Conservation (phyloP, 495 filamentous ascomycete species). For the Hypoxylon trugodes region DNA sequence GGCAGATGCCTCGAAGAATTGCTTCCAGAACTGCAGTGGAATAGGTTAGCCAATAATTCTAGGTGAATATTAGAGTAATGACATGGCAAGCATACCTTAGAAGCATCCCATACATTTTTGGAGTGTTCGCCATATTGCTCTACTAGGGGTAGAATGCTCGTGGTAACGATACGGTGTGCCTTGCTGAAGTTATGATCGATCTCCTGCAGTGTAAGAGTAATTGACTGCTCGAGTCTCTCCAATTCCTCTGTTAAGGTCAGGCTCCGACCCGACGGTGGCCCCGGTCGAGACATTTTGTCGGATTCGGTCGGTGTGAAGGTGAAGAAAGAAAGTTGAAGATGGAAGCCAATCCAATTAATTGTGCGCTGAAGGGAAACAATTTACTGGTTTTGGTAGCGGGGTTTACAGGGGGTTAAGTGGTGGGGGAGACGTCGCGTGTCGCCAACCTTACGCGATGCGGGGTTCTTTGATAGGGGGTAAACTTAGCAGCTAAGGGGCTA, state of each 20-base stretch:
- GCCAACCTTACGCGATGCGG: constrained; percentile 32
- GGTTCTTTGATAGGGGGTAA: constrained; percentile 2
- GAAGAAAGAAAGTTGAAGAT: constrained; percentile 8
- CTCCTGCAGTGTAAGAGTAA: constrained; percentile 96
- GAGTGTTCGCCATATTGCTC: constrained; percentile 96
- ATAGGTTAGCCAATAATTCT: constrained; percentile 19
- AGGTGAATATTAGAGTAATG: neutral
- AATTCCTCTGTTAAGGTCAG: constrained; percentile 92
- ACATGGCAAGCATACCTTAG: constrained; percentile 70
- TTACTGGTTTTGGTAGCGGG: constrained; percentile 33
- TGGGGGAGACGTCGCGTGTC: too few relatives aligned
- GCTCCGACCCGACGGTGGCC: constrained; percentile 65
- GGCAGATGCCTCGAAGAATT: constrained; percentile 98
- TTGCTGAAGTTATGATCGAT: constrained; percentile 98
- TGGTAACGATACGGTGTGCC: constrained; percentile 94
- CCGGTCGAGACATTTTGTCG: constrained; percentile 53
- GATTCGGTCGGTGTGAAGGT: neutral
- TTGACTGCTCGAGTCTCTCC: constrained; percentile 95
- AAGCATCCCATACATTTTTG: constrained; percentile 93
- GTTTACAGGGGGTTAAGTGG: neutral
- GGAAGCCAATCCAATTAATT: constrained; percentile 1
- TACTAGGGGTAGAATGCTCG: constrained; percentile 91
- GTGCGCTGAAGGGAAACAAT: constrained; percentile 29
- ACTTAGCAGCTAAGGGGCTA: neutral
- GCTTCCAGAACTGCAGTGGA: constrained; percentile 91